Base-by-base conservation (phyloP, 805 yeast genomes). In the Starmera quercuum region DNA sequence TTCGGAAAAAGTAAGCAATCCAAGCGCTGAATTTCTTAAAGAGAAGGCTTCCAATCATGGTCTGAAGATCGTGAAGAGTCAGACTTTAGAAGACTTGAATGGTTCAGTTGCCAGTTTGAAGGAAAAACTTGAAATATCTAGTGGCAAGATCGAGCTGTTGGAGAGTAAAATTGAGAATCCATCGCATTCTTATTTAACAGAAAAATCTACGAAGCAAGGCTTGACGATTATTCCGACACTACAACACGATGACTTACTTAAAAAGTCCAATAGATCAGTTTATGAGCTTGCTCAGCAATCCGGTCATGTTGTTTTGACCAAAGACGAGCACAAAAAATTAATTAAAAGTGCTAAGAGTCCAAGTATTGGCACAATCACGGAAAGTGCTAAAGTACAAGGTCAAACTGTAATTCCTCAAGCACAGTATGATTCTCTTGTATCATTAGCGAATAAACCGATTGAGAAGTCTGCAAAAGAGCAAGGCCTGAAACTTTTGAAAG, bases 21-120 rank as follows among this genome's bases (percentile, higher is more conserved):
- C 75, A 3, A 45, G 59, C 11, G 35, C 46, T 7, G 59, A 46
- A 1, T 48, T 42, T 21, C 34, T 61, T n/a, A 40, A 36, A 24
- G 34, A 43, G n/a, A 45, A 46, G 15, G 63, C 68, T 4, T n/a
- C 34, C 2, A 34, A 17, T 11, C 45, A 38, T 27, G 52, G 56
- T 12, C 40, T 49, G n/a, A 43, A 37, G 16, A 25, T 46, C 17
- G 14, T 48, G n/a, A 42, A 45, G 7, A 34, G 31, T 12, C 38
- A 40, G 10, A 44, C 44, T 4, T 37, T 35, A 17, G 33, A 38
- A 9, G 7, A 27, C 8, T 29, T 47, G 10, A 36, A 30, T 14
- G 7, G 26, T 15, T 16, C 26, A 24, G 33, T 37, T 11, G n/a
- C 21, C n/a, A 14, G n/a, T 10, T 20, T 38, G 11, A 29, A 26